Percentiles rank a stretch among this genome's conserved stretches.
phyloP scores from a whole-genome alignment of 2,329 filamentous ascomycete species.

The Colletotrichum cuscutae region DNA sequence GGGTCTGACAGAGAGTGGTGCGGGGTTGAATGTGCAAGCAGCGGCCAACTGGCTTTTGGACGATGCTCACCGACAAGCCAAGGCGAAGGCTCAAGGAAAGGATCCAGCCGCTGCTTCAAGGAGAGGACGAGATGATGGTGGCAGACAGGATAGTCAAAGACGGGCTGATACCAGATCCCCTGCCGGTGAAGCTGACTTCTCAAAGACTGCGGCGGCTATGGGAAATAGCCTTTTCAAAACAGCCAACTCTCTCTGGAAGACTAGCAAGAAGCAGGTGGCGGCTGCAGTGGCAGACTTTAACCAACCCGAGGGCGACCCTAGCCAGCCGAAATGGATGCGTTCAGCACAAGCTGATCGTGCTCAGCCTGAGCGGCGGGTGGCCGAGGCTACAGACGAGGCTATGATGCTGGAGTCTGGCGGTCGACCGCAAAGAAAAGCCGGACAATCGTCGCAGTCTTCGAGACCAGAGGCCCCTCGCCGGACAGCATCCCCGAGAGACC shows the following conservation, averaged over 20 bases:
- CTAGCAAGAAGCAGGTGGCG: slow-evolving; percentile 90
- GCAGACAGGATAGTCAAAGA: slow-evolving; percentile 36
- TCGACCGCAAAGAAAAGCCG: slow-evolving; percentile 59
- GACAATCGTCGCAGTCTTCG: slow-evolving; percentile 45
- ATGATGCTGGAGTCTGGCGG: slow-evolving; percentile 79
- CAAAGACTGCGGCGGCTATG: slow-evolving; percentile 84
- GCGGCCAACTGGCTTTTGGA: slow-evolving; percentile 92
- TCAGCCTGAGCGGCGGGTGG: slow-evolving; percentile 45
- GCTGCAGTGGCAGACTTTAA: slow-evolving; percentile 91
- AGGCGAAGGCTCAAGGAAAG: slow-evolving; percentile 72
- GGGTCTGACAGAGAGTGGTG: slow-evolving; percentile 83
- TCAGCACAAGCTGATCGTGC: slow-evolving; percentile 63
- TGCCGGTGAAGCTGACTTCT: slow-evolving; percentile 75
- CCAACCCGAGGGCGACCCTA: slow-evolving; percentile 76
- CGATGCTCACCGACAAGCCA: slow-evolving; percentile 87
- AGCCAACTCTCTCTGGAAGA: slow-evolving; percentile 95
- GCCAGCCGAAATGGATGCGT: slow-evolving; percentile 95
- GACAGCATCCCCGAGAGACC: slow-evolving; percentile 52
- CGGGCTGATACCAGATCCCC: slow-evolving; percentile 65
- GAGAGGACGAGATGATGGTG: slow-evolving; percentile 48
- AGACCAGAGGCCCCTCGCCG: slow-evolving; percentile 41
- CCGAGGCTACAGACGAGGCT: slow-evolving; percentile 75
- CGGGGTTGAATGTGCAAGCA: slow-evolving; percentile 82
- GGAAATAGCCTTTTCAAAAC: slow-evolving; percentile 90
- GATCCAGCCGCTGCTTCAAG: slow-evolving; percentile 54